Evolutionary conservation across 2,329 filamentous ascomycete species (phyloP), one percentile per base, ranked within the genome.

Genomic region (Neopestalotiopsis sp.): DNA sequence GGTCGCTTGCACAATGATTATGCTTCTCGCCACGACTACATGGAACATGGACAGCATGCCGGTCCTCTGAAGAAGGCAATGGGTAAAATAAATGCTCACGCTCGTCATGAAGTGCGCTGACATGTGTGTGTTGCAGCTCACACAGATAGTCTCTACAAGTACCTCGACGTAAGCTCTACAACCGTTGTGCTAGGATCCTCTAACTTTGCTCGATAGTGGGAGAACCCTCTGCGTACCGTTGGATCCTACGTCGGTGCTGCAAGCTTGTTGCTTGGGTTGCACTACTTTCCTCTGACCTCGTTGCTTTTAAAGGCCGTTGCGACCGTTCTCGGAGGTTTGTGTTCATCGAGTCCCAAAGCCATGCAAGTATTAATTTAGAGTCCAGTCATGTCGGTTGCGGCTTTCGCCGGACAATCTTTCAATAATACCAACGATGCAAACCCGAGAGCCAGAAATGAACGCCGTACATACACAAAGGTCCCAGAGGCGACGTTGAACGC

Each of bases 401-500:
- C 42, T 34, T 66, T 56, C n/a, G 63, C 49, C 2, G 32, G 45
- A 13, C 42, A 45, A 13, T 56, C 63, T 12, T 66, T 66, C 40
- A 57, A 49, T 24, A 17, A 9, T 2, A 65, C 52, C 28, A 34
- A 12, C 62, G 10, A 40, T 30, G 24, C 57, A 20, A 59, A 59
- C 34, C 14, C 34, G 17, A 24, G 10, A 5, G n/a, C 14, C 24
- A 45, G 45, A 17, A 45, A 34, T n/a, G 20, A 24, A 57, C 63
- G 42, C 14, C 20, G 32, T n/a, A 14, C 32, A 28, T 66, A 66
- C 49, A 66, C 28, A 28, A 32, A 20, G 12, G 28, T 66, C 4
- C 63, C 63, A 14, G 63, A 66, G 40, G n/a, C 42, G 10, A 66
- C 63, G 7, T 45, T 66, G n/a, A 66, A 66, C 63, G 63, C 63